Evolutionary conservation across 1,139 yeast genomes (phyloP).

Genomic region (Barnettozyma hawaiiensis): DNA sequence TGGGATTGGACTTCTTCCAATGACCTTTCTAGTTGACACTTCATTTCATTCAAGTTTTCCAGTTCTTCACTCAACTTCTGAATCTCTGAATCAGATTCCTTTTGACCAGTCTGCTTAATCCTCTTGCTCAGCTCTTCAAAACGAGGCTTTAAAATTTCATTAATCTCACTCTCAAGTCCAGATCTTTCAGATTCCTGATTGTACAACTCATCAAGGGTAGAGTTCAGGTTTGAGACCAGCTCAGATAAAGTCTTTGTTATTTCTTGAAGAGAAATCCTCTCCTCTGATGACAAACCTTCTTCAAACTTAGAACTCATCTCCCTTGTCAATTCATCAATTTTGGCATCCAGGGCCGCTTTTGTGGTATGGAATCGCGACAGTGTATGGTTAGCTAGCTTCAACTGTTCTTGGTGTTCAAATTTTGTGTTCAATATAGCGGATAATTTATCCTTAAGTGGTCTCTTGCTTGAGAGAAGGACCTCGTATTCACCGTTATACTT

Average conservation of each 20-base stretch:
- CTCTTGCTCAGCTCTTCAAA: slow-evolving; percentile 29
- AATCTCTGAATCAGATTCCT: slow-evolving; percentile 20
- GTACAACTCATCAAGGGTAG: slow-evolving; percentile 39
- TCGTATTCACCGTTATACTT: slow-evolving; percentile 39
- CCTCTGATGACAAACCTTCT: slow-evolving; percentile 44
- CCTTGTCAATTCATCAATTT: slow-evolving; percentile 35
- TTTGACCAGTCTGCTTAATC: slow-evolving; percentile 14
- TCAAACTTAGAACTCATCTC: slow-evolving; percentile 57
- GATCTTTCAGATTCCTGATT: slow-evolving; percentile 49
- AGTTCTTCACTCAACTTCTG: slow-evolving; percentile 31
- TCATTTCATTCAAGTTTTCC: slow-evolving; percentile 27
- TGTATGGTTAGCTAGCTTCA: slow-evolving; percentile 29
- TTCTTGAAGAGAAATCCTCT: slow-evolving; percentile 36
- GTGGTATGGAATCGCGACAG: slow-evolving; percentile 25
- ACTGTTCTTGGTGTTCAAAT: slow-evolving; percentile 40
- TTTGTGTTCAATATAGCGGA: slow-evolving; percentile 39
- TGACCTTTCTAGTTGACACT: slow-evolving; percentile 30
- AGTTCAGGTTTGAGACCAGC: slow-evolving; percentile 39
- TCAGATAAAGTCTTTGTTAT: slow-evolving; percentile 37
- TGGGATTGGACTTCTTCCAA: slow-evolving; percentile 28
- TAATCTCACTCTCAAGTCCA: slow-evolving; percentile 50
- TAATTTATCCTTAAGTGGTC: slow-evolving; percentile 39
- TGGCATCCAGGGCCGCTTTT: slow-evolving; percentile 26
- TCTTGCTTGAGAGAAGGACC: slow-evolving; percentile 35
- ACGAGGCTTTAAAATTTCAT: slow-evolving; percentile 47